Percentiles rank a stretch among this genome's conserved stretches.
phyloP scores from a whole-genome alignment of 192 early-diverging fungal genomes.

The Backusella morwellensis region DNA sequence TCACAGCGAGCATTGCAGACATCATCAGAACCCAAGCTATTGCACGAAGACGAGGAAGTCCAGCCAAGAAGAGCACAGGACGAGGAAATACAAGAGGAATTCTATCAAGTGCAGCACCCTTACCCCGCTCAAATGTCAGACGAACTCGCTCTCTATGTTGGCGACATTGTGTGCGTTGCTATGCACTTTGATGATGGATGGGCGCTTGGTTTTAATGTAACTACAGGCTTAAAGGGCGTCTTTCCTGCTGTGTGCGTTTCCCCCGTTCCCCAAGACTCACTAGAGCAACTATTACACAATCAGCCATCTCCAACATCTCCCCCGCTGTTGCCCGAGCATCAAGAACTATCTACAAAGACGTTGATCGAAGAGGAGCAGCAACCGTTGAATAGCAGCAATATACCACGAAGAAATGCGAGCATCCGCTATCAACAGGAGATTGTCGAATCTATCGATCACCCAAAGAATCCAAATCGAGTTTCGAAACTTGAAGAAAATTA shows the following conservation, averaged over 20 bases:
- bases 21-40: neutral
- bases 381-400: neutral
- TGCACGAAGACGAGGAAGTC: neutral
- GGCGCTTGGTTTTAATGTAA: slow-evolving; percentile 80
- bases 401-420: neutral
- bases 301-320: neutral
- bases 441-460: neutral
- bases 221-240: slow-evolving; percentile 67
- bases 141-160: slow-evolving; percentile 69
- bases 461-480: slow-evolving; percentile 11
- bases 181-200: slow-evolving; percentile 88
- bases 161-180: slow-evolving; percentile 70
- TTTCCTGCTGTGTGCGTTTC: slow-evolving; percentile 83
- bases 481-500: slow-evolving; percentile 17
- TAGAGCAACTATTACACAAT: slow-evolving; percentile 27
- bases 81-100: slow-evolving; percentile 18
- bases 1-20: slow-evolving; percentile 1
- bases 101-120: slow-evolving; percentile 39
- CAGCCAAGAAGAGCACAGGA: neutral
- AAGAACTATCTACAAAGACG: neutral
- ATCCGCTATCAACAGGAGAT: neutral
- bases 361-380: neutral
- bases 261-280: slow-evolving; percentile 8
- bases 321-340: neutral
- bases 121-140: slow-evolving; percentile 72